Evolutionary conservation across 179 eudicot genomes (phyloP), one percentile per base, ranked within the genome.

Genomic region (Beta macrorhiza): DNA sequence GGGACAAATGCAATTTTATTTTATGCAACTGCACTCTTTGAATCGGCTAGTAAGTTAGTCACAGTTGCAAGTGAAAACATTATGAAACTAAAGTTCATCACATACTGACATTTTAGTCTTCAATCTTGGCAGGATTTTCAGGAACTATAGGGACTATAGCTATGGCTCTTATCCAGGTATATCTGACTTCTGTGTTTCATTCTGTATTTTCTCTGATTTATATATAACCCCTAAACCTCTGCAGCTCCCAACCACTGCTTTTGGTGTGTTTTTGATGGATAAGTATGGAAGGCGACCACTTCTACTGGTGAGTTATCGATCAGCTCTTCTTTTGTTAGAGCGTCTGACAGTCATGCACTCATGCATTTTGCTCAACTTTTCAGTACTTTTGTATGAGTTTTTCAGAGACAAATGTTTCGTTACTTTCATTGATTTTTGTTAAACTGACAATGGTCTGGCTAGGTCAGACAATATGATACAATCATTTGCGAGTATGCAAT

Each of bases 231-330:
- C 11, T 80, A 77, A 80, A 83, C 8, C 9, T 52, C 61, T 81
- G 82, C 84, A 88, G 91, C 72, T 90, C 51, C 88, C 86, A 10
- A 79, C 85, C 72, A 32, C 76, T 53, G 78, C 47, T 22, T 72
- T 86, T 37, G 81, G 90, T 75, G 84, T 81, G 37, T 74, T 81
- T 79, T 74, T 88, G 76, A 87, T 89, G 84, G 91, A 91, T 74
- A 88, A 78, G 47, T 71, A 19, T 53, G 91, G 94, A 76, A 82
- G 94, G 77, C 89, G 89, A 15, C 86, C 87, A 74, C 84, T 88
- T 63, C 74, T 84, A 73, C 77, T 91, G 89, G 91, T 89, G 42
- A 71, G 78, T 47, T 37, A 22, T 5, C 17, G 2, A 44, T n/a
- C 5, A 11, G 20, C 11, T 49, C 7, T 6, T 49, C 9, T 32